Evolutionary conservation across 108 stramenopile genomes (phyloP), one percentile per base, ranked within the genome.

Genomic region (Aureococcus anophagefferens): DNA sequence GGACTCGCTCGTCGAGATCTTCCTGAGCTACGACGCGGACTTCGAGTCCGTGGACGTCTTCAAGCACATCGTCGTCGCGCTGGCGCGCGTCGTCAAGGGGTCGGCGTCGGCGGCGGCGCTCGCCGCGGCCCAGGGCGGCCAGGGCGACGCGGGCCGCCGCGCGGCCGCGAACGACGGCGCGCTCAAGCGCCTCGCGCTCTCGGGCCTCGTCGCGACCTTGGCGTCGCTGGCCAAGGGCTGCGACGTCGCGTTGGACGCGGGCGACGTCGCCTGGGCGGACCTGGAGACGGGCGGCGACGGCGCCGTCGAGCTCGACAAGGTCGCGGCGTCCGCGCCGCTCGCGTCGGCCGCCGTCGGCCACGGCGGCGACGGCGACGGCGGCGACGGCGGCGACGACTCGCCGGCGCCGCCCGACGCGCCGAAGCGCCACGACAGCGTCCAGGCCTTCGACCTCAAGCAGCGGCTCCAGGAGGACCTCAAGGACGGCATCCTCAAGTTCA

Each of bases 11-110:
- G 90, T 94, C 0, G 96, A 97, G 74, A 87, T 99, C 62, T 99
- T 99, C 79, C 78, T 98, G 45, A 99, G 96, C 79, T 99, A 98
- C 79, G 98, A 99, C 89, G 97, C 96, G 73, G 96, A 98, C 74
- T 73, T 95, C 33, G 86, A 86, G 68, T 92, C 95, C 18, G 87
- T 93, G 18, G 93, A 96, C 80, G 69, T 97, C 46, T 98, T 93
- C 81, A 85, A 88, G 68, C 88, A 93, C 29, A 95, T 99, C 69
- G 93, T 97, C 65, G 80, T 85, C 72, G 90, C 95, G 14, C 83
- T 99, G 37, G 87, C 88, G 18, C 89, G 88, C 77, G 88, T 93
- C 66, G 90, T 91, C 31, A 88, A 90, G 44, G 87, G 83, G n/a
- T 79, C 80, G 33, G 65, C 33, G 33, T 5, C 40, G 9, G 21